Base-by-base conservation (phyloP, 2,329 filamentous ascomycete species). In the Helotiales sp. region DNA sequence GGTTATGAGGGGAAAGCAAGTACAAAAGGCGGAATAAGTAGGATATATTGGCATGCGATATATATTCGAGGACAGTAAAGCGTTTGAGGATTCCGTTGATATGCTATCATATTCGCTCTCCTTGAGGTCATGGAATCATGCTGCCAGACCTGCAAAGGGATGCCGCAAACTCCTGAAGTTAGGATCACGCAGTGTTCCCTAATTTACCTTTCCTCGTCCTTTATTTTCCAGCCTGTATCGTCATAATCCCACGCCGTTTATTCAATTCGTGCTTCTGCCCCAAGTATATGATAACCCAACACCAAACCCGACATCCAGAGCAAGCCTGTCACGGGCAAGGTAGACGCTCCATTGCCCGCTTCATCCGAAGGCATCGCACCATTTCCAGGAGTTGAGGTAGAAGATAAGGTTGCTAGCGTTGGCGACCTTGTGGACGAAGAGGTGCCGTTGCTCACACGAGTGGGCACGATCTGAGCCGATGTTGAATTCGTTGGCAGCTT, bases 1-100 rank as follows among this genome's bases (percentile, higher is more conserved):
- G 85, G 87, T 95, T 63, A 83, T 93, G 82, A 86, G 87, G 63
- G 86, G 84, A 47, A 86, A 89, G 76, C 77, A 80, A 57, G 74
- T 75, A 55, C 83, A 85, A 77, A 81, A 76, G 68, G 60, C 63
- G n/a, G 65, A 71, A 65, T 74, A 66, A 64, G n/a, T 37, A 43
- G 1, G 28, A n/a, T 17, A 3, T 15, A 11, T 47, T 17, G 24
- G 30, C n/a, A 37, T 28, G 26, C 15, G 24, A 6, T 17, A 30
- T 60, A 60, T 37, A 60, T n/a, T 11, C 2, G 37, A 26, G 17
- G 15, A 11, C 7, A 30, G 20, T 24, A 3, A 7, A 57, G n/a
- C 40, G 7, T 45, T 45, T n/a, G 40, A 8, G 6, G 6, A 20
- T 45, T 6, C 17, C 17, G 6, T 45, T 45, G 40, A 6, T 6